These are phyloP conservation scores for Laguncularia racemosa DNA, from an alignment of 345 rosid species.

Conservation along the genomic window DNA sequence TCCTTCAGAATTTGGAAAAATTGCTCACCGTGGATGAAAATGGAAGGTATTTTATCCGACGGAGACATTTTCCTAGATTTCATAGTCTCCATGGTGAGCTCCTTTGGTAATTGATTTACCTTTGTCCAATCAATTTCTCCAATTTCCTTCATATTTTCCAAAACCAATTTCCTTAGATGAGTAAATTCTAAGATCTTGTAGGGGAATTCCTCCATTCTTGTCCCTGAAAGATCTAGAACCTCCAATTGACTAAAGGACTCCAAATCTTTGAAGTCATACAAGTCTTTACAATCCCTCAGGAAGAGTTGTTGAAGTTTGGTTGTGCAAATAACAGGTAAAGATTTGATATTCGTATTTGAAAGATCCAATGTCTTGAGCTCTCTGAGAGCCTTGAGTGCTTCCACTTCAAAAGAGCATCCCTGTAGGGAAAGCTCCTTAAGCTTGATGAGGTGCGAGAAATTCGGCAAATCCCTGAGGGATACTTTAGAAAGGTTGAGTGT, in stretches of 20 bases:
- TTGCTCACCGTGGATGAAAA: conserved; percentile 2
- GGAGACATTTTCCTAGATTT: background rate
- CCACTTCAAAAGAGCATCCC: too few relatives aligned
- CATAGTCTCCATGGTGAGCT: conserved; percentile 10
- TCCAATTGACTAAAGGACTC: conserved; percentile 10
- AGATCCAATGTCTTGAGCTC: conserved; percentile 18
- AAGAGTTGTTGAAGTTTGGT: conserved; percentile 13
- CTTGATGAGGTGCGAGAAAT: too few relatives aligned
- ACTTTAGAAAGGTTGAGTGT: too few relatives aligned
- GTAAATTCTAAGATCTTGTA: conserved; percentile 7
- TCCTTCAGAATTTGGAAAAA: conserved; percentile 12
- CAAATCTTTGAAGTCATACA: conserved; percentile 11
- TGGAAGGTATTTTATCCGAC: background rate
- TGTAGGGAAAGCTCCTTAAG: too few relatives aligned
- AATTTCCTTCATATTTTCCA: conserved; percentile 10
- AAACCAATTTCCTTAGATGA: conserved; percentile 11
- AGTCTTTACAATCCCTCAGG: conserved; percentile 11
- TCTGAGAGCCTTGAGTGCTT: conserved; percentile 3
- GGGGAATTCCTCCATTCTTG: conserved; percentile 12
- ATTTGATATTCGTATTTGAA: conserved; percentile 6
- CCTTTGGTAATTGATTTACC: conserved; percentile 6
- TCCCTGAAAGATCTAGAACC: conserved; percentile 26
- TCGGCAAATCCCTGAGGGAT: too few relatives aligned
- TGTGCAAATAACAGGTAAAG: conserved; percentile 9
- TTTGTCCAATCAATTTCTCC: conserved; percentile 13